Conservation (phyloP, 2,329 filamentous ascomycete genomes). For the Pseudovirgaria hyperparasitica region DNA sequence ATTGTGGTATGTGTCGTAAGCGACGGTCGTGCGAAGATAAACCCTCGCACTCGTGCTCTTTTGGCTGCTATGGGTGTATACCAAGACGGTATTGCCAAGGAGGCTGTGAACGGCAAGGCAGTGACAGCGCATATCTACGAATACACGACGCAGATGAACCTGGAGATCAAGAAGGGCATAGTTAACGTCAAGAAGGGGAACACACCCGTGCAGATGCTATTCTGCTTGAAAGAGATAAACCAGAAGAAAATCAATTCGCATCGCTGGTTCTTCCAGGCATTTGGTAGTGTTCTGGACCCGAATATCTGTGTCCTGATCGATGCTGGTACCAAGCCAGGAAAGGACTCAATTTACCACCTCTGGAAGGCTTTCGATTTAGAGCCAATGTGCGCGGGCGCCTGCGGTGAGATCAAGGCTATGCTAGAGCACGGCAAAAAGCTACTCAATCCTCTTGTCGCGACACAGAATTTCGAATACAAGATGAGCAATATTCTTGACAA, state of each 20-base stretch:
- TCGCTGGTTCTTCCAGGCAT: conserved; percentile 97
- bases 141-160: conserved; percentile 75
- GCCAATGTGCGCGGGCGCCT: conserved; percentile 93
- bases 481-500: conserved; percentile 99
- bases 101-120: conserved; percentile 91
- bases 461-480: conserved; percentile 99
- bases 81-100: conserved; percentile 96
- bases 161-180: conserved; percentile 81
- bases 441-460: conserved; percentile 84
- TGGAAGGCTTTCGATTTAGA: conserved; percentile 98
- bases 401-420: conserved; percentile 99
- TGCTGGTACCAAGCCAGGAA: conserved; percentile 87
- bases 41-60: conserved; percentile 76
- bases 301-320: conserved; percentile 96
- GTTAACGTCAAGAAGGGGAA: conserved; percentile 72
- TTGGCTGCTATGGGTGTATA: conserved; percentile 91
- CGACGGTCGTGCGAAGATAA: conserved; percentile 94
- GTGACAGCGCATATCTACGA: conserved; percentile 96
- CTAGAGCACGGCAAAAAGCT: conserved; percentile 77
- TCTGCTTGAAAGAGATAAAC: conserved; percentile 98
- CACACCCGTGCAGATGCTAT: conserved; percentile 90
- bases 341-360: conserved; percentile 89
- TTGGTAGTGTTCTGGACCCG: conserved; percentile 80
- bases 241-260: conserved; percentile 99
- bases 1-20: conserved; percentile 97